phyloP scores from a whole-genome alignment of 2,329 filamentous ascomycete species.

The Alternaria ethzedia region DNA sequence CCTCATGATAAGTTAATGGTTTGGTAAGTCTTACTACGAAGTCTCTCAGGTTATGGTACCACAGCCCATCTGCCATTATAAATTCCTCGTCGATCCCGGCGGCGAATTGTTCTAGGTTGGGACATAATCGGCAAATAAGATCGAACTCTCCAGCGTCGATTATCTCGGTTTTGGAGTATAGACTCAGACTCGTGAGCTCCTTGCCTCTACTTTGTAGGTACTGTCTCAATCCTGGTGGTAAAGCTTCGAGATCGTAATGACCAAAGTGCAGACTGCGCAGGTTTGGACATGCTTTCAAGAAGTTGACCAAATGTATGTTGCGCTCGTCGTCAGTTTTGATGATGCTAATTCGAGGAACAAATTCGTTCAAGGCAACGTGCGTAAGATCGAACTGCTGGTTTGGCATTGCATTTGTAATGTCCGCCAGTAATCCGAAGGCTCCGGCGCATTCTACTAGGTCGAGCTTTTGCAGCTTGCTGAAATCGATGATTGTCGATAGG shows the following conservation, averaged over 20 bases:
- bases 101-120: neutral
- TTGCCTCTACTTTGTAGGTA: no score
- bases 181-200: neutral
- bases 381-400: neutral
- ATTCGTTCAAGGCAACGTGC: neutral
- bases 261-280: neutral
- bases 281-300: neutral
- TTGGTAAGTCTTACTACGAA: neutral
- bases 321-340: neutral
- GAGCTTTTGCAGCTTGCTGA: neutral
- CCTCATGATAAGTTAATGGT: accelerated
- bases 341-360: neutral
- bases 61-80: neutral
- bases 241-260: neutral
- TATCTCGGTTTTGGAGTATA: neutral
- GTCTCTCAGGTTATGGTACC: neutral
- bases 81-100: neutral
- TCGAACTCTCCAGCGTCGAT: neutral
- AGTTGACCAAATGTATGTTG: neutral
- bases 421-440: neutral
- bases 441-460: neutral
- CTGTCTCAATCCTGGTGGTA: neutral
- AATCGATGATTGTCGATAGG: neutral
- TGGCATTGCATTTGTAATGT: neutral
- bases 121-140: neutral